phyloP scores from a whole-genome alignment of 1,139 yeast genomes.

The Scheffersomyces parashehatae region DNA sequence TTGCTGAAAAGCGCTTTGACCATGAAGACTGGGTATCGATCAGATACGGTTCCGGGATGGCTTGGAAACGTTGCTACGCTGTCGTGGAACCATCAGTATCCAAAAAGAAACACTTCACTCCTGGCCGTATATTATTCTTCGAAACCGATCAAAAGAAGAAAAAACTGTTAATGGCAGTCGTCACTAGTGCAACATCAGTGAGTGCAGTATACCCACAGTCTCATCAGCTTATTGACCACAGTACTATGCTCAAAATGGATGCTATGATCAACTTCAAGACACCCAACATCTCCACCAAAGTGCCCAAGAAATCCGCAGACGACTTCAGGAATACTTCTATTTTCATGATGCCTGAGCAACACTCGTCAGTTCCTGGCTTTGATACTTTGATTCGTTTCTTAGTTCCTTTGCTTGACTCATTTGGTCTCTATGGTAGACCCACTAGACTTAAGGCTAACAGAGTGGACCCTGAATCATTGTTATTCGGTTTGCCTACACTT shows the following conservation, averaged over 20 bases:
- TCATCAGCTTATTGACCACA: constrained; percentile 74
- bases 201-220: constrained; percentile 93
- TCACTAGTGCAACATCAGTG: constrained; percentile 69
- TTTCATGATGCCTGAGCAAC: constrained; percentile 93
- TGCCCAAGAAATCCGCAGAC: constrained; percentile 44
- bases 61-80: constrained; percentile 93
- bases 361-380: constrained; percentile 90
- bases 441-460: constrained; percentile 85
- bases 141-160: constrained; percentile 64
- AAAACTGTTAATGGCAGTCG: constrained; percentile 78
- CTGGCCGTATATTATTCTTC: constrained; percentile 63
- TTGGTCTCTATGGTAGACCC: constrained; percentile 90
- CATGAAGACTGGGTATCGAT: constrained; percentile 96
- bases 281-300: constrained; percentile 35
- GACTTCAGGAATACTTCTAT: constrained; percentile 76
- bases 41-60: constrained; percentile 95
- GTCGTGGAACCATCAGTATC: constrained; percentile 74
- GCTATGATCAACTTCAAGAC: constrained; percentile 70
- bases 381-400: constrained; percentile 89
- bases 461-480: constrained; percentile 70
- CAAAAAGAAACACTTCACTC: constrained; percentile 43
- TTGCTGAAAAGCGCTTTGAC: constrained; percentile 80
- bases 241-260: constrained; percentile 86
- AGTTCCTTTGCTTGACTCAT: constrained; percentile 82
- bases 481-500: constrained; percentile 89